phyloP scores from a whole-genome alignment of 305 asterid species.

The Fraxinus sp. region DNA sequence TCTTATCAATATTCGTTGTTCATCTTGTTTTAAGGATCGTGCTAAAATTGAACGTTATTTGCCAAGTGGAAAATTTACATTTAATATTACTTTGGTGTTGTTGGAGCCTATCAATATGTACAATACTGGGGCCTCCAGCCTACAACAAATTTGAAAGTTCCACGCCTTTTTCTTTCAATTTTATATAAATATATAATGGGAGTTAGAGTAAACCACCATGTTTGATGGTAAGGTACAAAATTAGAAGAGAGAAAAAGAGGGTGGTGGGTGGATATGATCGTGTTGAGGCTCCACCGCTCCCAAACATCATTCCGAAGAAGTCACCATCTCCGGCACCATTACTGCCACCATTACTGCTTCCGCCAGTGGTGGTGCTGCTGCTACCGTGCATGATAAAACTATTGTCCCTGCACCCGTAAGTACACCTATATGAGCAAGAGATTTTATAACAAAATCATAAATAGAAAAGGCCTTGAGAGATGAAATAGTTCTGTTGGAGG shows the following conservation, averaged over 20 bases:
- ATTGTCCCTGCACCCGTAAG: slow-evolving; percentile 14
- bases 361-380: slow-evolving; percentile 6
- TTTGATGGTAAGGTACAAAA: slow-evolving; percentile 18
- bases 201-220: slow-evolving; percentile 1
- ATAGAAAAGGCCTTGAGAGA: neutral
- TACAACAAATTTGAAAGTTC: neutral
- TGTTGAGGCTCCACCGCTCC: slow-evolving; percentile 20
- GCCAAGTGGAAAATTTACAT: neutral
- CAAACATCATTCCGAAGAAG: slow-evolving; percentile 22
- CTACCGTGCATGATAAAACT: slow-evolving; percentile 15
- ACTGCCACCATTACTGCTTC: slow-evolving; percentile 6
- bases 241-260: neutral
- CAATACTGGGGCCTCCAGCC: neutral
- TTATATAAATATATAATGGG: slow-evolving; percentile 5
- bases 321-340: neutral
- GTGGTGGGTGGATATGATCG: neutral
- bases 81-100: neutral
- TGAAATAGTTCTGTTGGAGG: neutral
- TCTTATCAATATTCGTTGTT: neutral
- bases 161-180: neutral
- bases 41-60: neutral
- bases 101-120: neutral
- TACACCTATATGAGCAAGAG: neutral
- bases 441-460: neutral
- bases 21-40: neutral